phyloP scores from a whole-genome alignment of 495 filamentous ascomycete genomes.

The Xylaria palmicola region DNA sequence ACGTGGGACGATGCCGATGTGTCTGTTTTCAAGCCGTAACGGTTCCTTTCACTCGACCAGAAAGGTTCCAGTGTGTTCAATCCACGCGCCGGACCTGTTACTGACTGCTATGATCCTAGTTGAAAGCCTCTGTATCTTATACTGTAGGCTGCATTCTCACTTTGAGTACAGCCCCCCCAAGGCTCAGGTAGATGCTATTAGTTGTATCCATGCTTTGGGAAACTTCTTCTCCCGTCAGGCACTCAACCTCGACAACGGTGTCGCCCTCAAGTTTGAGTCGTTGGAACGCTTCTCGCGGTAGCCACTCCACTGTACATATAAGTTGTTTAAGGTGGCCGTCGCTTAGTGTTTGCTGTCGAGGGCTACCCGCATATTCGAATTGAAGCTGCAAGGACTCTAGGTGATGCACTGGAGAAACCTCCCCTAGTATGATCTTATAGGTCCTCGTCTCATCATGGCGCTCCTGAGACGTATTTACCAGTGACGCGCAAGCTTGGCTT shows the following conservation, averaged over 20 bases:
- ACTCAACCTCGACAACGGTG: background rate
- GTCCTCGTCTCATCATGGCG: background rate
- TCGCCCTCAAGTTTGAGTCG: background rate
- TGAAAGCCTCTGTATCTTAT: background rate
- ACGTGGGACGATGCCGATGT: no score
- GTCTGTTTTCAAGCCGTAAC: no score
- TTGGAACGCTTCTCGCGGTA: background rate
- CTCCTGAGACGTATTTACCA: background rate
- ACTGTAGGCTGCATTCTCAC: background rate
- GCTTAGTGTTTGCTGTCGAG: background rate
- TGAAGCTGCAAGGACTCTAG: constrained; percentile 23
- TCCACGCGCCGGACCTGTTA: no score
- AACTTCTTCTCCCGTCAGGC: background rate
- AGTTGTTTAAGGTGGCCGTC: background rate
- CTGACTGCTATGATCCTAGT: no score
- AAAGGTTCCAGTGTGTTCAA: no score
- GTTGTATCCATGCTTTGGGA: background rate
- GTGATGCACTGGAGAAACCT: background rate
- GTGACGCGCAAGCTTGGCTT: background rate
- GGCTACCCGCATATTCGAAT: constrained; percentile 23
- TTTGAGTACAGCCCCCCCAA: background rate
- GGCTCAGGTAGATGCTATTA: background rate
- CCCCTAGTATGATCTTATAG: background rate
- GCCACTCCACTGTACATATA: background rate
- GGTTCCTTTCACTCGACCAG: no score